Conservation (phyloP, 176 grass and related monocot genomes). For the Ensete ventricosum region DNA sequence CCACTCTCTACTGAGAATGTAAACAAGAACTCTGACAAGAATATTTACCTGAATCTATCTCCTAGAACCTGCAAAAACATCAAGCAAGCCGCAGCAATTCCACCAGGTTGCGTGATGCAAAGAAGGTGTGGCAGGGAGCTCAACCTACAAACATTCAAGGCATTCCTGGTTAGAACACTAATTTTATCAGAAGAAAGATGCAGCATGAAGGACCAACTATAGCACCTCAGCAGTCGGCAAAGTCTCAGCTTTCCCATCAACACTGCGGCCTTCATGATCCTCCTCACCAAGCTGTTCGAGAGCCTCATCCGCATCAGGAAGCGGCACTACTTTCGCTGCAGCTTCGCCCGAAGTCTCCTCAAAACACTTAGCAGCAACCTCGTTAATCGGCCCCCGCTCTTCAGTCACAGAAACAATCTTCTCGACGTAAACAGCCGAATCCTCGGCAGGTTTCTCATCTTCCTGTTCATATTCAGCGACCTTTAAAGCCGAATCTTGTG, state of each 20-base stretch:
- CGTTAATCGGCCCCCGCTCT: not conserved
- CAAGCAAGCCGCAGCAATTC: slow-evolving; percentile 7
- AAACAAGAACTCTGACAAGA: not conserved
- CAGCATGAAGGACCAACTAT: not conserved
- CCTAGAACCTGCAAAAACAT: not conserved
- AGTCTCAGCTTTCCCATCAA: not conserved
- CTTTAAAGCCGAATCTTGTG: not conserved
- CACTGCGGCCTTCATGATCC: not conserved
- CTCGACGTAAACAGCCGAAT: not conserved
- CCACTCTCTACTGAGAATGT: not conserved
- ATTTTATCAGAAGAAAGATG: not conserved
- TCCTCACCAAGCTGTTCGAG: not conserved
- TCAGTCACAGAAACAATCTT: not conserved
- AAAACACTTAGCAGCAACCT: not conserved
- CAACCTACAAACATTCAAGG: not conserved
- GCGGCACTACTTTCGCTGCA: not conserved
- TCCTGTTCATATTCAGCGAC: not conserved
- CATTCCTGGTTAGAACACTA: not conserved
- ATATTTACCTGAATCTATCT: slow-evolving; percentile 3
- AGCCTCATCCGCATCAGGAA: not conserved
- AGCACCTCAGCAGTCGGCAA: not conserved
- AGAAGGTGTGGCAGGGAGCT: not conserved
- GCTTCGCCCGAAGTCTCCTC: not conserved
- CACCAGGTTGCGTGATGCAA: not conserved
- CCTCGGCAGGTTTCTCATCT: not conserved